phyloP scores from a whole-genome alignment of 371 early-diverging fungal genomes.

The Mortierella sp. region DNA sequence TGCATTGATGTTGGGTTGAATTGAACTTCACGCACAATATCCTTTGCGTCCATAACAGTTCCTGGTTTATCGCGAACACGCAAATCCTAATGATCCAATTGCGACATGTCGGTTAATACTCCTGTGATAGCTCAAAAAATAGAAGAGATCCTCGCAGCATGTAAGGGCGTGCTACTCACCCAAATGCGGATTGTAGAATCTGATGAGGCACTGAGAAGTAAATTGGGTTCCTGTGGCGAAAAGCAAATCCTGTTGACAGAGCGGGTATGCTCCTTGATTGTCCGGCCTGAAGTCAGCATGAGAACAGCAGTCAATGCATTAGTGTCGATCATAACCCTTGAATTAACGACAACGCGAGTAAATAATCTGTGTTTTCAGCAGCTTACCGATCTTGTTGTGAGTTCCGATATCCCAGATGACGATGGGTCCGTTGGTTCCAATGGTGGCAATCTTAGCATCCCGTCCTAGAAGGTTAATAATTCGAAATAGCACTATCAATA shows the following conservation, averaged over 20 bases:
- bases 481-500: not conserved
- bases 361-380: no score
- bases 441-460: conserved; percentile 79
- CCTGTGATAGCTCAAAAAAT: no score
- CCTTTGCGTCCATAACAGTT: conserved; percentile 82
- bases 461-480: conserved; percentile 39
- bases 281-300: conserved; percentile 63
- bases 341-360: not conserved
- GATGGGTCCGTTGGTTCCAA: conserved; percentile 84
- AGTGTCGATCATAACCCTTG: not conserved
- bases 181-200: conserved; percentile 88
- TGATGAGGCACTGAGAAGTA: conserved; percentile 86
- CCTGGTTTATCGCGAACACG: conserved; percentile 69
- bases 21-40: conserved; percentile 89
- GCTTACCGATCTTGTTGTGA: conserved; percentile 64
- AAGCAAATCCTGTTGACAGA: conserved; percentile 87
- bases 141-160: no score
- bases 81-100: conserved; percentile 72
- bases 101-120: not conserved
- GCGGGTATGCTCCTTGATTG: conserved; percentile 84
- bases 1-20: conserved; percentile 75
- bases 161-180: conserved; percentile 63
- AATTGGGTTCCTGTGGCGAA: conserved; percentile 77
- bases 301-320: not conserved
- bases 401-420: conserved; percentile 59